These are phyloP conservation scores for Chaetomiaceae sp. DNA, from an alignment of 2,329 filamentous ascomycete species.

Conservation along the genomic window DNA sequence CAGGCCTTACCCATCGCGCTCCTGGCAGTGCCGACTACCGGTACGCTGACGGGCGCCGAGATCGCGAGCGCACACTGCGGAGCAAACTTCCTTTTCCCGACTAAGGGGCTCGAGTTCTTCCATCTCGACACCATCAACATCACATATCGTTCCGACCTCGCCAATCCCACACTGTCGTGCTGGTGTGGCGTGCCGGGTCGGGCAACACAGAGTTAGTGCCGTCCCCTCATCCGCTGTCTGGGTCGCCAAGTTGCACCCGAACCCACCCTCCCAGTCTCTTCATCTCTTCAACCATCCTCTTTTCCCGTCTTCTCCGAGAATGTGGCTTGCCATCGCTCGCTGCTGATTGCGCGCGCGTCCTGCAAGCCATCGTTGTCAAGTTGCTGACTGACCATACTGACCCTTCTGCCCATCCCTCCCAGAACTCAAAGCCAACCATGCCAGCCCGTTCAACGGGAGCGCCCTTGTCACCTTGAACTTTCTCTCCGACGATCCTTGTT, in stretches of 20 bases:
- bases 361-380: conserved; percentile 1
- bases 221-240: neutral
- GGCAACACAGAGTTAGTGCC: conserved; percentile 25
- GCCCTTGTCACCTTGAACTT: conserved; percentile 23
- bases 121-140: conserved; percentile 27
- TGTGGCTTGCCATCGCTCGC: conserved; percentile 3
- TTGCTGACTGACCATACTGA: conserved; percentile 21
- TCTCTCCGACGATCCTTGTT: conserved; percentile 25
- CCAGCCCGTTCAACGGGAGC: conserved; percentile 21
- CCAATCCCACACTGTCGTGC: conserved; percentile 23
- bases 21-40: conserved; percentile 16
- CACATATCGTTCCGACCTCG: conserved; percentile 24
- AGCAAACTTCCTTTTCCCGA: conserved; percentile 19
- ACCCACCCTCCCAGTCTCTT: conserved; percentile 2
- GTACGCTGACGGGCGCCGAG: conserved; percentile 15
- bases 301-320: neutral
- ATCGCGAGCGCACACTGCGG: conserved; percentile 17
- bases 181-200: conserved; percentile 23
- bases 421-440: conserved; percentile 23
- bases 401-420: conserved; percentile 1
- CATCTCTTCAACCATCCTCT: neutral
- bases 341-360: neutral
- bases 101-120: conserved; percentile 14
- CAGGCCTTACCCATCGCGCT: conserved; percentile 8
- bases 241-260: conserved; percentile 2